These are phyloP conservation scores for Periconia sp. DNA, from an alignment of 2,329 filamentous ascomycete species.

Conservation along the genomic window DNA sequence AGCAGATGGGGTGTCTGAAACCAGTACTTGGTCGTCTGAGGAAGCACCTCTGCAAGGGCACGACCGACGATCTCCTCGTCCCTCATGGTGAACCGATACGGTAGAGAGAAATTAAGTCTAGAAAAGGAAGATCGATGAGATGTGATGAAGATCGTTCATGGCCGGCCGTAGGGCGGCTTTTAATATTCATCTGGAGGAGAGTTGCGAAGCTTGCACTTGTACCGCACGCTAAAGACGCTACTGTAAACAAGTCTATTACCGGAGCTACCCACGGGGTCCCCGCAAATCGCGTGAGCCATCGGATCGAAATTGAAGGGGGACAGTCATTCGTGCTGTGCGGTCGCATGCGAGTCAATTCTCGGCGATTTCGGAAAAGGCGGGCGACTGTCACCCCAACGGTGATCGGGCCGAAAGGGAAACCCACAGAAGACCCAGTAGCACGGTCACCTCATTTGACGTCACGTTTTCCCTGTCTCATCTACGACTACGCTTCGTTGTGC, in stretches of 20 bases:
- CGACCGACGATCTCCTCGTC: slow-evolving; percentile 32
- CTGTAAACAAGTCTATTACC: too few species aligned
- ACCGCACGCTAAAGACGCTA: too few species aligned
- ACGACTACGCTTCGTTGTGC: too few species aligned
- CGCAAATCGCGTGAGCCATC: not conserved
- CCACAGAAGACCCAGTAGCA: too few species aligned
- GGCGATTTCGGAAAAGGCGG: slow-evolving; percentile 3
- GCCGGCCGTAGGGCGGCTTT: not conserved
- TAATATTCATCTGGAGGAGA: too few species aligned
- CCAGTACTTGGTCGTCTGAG: slow-evolving; percentile 51
- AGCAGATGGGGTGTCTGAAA: slow-evolving; percentile 52
- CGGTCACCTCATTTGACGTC: too few species aligned
- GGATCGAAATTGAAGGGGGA: slow-evolving; percentile 9
- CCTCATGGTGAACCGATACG: slow-evolving; percentile 9
- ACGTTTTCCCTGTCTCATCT: too few species aligned
- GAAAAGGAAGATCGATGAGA: not conserved
- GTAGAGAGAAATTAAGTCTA: not conserved
- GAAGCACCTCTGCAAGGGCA: slow-evolving; percentile 46
- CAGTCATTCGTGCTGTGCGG: slow-evolving; percentile 1
- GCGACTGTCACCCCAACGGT: slow-evolving; percentile 14
- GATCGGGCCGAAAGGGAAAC: not conserved
- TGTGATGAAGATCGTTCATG: not conserved
- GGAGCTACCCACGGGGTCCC: not conserved
- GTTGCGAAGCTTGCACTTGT: too few species aligned
- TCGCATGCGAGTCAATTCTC: not conserved